Evolutionary conservation across 495 filamentous ascomycete species (phyloP).

Genomic region (Penicillium macrosclerotiorum): DNA sequence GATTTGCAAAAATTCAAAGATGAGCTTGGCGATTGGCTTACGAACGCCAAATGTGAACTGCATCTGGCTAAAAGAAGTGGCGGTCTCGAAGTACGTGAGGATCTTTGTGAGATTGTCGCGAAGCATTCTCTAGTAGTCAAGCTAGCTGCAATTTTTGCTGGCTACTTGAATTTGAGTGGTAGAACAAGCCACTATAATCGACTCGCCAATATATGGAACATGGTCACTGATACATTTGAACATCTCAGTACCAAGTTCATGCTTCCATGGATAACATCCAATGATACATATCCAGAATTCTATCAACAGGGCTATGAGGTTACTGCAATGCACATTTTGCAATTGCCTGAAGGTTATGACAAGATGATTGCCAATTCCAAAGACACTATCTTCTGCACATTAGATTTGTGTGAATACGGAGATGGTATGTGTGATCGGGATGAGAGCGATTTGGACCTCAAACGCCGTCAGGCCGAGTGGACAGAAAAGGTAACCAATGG

Average conservation of each 20-base stretch:
- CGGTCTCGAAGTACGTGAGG: background rate
- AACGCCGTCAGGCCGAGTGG: background rate
- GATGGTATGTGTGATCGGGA: background rate
- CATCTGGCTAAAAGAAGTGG: background rate
- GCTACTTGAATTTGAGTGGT: background rate
- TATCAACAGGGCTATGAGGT: background rate
- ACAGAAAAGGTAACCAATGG: background rate
- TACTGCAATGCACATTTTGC: background rate
- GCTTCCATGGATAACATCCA: background rate
- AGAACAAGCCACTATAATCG: background rate
- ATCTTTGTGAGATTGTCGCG: background rate
- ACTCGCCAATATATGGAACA: background rate
- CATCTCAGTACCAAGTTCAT: background rate
- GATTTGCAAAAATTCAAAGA: background rate
- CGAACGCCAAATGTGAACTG: background rate
- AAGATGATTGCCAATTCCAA: background rate
- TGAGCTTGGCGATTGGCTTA: background rate
- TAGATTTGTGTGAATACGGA: background rate
- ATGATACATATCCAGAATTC: background rate
- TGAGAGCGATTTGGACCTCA: background rate
- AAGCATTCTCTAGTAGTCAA: background rate
- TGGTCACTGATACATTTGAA: background rate
- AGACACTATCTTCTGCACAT: background rate
- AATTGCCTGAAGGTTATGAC: background rate
- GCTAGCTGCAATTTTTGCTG: background rate